These are phyloP conservation scores for Linnemannia zychae DNA, from an alignment of 192 early-diverging fungal species.

Conservation along the genomic window DNA sequence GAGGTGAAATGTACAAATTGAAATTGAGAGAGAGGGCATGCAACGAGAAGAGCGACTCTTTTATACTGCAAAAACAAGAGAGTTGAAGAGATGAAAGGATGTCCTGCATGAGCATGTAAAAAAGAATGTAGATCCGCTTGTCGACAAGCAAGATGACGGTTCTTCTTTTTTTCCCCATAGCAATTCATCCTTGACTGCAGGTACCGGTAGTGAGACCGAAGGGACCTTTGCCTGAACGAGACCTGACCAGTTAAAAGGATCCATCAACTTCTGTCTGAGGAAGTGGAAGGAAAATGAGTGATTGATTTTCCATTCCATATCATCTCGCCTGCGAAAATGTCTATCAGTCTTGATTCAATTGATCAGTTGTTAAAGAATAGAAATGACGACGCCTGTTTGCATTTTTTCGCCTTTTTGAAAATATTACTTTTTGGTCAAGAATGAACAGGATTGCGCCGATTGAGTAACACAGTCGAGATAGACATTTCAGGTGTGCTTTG, in stretches of 20 bases:
- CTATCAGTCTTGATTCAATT: background rate
- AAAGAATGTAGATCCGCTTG: background rate
- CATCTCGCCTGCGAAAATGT: background rate
- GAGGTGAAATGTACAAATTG: background rate
- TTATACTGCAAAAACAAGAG: background rate
- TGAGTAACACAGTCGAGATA: background rate
- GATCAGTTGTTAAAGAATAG: background rate
- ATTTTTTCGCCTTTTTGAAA: slow-evolving; percentile 9
- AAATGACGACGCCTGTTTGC: background rate
- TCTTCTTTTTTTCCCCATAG: background rate
- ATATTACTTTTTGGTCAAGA: background rate
- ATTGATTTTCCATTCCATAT: no score
- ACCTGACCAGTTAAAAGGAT: background rate
- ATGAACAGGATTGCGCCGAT: background rate
- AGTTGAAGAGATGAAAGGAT: background rate
- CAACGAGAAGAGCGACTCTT: background rate
- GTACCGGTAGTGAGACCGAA: background rate
- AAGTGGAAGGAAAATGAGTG: no score
- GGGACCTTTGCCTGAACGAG: background rate
- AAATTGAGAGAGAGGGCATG: background rate
- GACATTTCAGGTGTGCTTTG: background rate
- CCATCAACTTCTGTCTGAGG: background rate
- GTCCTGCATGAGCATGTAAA: background rate
- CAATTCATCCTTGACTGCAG: background rate
- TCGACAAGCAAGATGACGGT: background rate